A percentile compares a stretch with the other conserved stretches of the same genome.
phyloP scores from a whole-genome alignment of 257 asterid species.

The Primulina tabacum region DNA sequence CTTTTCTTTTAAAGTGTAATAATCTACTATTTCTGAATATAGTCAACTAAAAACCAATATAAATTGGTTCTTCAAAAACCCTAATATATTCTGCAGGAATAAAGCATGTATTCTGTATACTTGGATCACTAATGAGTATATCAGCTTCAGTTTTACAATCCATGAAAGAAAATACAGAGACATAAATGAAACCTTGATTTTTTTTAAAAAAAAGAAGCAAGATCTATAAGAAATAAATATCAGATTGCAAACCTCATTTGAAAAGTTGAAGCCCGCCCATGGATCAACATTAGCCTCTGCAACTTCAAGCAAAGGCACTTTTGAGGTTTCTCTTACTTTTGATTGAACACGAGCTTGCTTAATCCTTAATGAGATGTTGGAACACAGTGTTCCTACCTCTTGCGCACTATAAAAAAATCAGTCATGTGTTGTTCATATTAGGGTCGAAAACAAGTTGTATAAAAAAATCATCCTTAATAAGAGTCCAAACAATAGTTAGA shows the following conservation, averaged over 20 bases:
- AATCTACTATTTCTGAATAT: background rate
- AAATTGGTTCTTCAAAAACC: background rate
- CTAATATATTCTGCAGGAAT: slow-evolving; percentile 8
- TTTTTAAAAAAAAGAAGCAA: background rate
- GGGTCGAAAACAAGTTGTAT: background rate
- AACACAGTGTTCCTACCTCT: slow-evolving; percentile 54
- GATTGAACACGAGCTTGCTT: slow-evolving; percentile 29
- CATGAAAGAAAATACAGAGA: slow-evolving; percentile 3
- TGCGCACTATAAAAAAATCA: slow-evolving; percentile 55
- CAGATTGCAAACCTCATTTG: slow-evolving; percentile 35
- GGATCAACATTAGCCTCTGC: slow-evolving; percentile 20
- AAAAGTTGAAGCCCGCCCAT: slow-evolving; percentile 31
- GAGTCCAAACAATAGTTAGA: background rate
- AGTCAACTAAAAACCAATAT: background rate
- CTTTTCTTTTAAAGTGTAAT: background rate
- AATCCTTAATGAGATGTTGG: slow-evolving; percentile 33
- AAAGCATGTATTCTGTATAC: background rate
- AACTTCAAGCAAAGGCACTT: slow-evolving; percentile 36
- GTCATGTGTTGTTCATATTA: slow-evolving; percentile 1
- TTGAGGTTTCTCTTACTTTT: slow-evolving; percentile 28
- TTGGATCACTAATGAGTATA: background rate
- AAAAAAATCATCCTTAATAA: background rate
- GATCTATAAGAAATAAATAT: background rate
- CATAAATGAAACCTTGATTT: slow-evolving; percentile 25
- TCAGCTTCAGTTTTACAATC: background rate